Evolutionary conservation across 805 yeast genomes (phyloP).

Genomic region (Babjeviella inositovora): DNA sequence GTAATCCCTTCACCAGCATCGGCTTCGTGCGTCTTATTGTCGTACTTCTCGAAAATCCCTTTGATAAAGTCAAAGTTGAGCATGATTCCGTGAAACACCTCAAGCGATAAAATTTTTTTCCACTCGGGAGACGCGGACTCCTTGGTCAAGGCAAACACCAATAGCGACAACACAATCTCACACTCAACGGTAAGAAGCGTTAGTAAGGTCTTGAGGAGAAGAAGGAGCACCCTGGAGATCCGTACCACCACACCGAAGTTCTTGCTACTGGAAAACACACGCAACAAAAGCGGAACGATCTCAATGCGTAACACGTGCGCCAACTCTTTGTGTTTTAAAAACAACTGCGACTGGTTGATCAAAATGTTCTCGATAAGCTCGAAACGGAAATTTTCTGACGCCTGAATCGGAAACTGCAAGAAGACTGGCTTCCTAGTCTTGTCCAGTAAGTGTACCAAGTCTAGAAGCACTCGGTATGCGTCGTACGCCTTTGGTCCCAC

Average conservation of each 20-base stretch:
- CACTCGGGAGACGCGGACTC: constrained; percentile 43
- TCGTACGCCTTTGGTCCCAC: constrained; percentile 47
- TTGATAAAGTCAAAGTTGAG: constrained; percentile 35
- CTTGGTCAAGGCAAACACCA: constrained; percentile 55
- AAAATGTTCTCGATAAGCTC: constrained; percentile 75
- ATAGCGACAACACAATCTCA: constrained; percentile 62
- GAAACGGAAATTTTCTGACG: constrained; percentile 54
- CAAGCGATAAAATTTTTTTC: constrained; percentile 65
- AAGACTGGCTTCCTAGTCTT: constrained; percentile 36
- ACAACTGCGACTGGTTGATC: constrained; percentile 39
- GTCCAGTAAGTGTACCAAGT: constrained; percentile 52
- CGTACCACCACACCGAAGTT: constrained; percentile 62
- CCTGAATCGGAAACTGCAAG: constrained; percentile 27
- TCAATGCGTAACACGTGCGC: constrained; percentile 48
- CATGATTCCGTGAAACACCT: constrained; percentile 47
- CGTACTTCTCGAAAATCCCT: constrained; percentile 46
- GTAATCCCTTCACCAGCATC: too few species aligned
- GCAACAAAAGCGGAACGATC: constrained; percentile 60
- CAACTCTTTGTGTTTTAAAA: constrained; percentile 45
- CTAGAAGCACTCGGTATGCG: constrained; percentile 53
- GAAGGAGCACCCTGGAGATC: constrained; percentile 52
- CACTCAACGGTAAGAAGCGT: constrained; percentile 54
- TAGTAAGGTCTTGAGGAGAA: constrained; percentile 41
- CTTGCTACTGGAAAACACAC: constrained; percentile 40
- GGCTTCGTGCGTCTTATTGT: constrained; percentile 26